Conservation (phyloP, 768 basidiomycete species). For the Rhodotorula babjevae region DNA sequence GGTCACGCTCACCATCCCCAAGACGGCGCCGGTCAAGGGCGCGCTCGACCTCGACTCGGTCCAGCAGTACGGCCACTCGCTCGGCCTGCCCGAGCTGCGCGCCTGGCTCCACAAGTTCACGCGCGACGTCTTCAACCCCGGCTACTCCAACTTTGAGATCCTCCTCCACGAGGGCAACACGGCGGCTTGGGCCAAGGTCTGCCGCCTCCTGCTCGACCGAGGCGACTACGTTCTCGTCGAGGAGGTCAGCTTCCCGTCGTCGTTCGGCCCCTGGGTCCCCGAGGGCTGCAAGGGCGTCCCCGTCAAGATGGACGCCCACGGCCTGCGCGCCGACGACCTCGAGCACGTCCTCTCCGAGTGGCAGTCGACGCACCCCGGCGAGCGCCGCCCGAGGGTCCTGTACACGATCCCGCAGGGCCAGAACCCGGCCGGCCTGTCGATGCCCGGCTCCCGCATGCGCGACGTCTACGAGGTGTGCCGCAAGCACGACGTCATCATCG, state of each 20-base stretch:
- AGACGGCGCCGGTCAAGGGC: background rate
- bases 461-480: slow-evolving; percentile 74
- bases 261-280: slow-evolving; percentile 43
- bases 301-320: slow-evolving; percentile 64
- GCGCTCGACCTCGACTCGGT: background rate
- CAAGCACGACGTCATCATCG: slow-evolving; percentile 71
- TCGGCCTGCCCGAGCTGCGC: slow-evolving; percentile 59
- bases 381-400: slow-evolving; percentile 46
- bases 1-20: background rate
- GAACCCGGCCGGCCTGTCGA: slow-evolving; percentile 73
- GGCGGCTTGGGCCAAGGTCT: slow-evolving; percentile 56
- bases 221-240: slow-evolving; percentile 53
- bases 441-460: slow-evolving; percentile 61
- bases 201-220: slow-evolving; percentile 62
- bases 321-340: slow-evolving; percentile 61
- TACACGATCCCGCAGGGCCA: slow-evolving; percentile 60
- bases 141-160: slow-evolving; percentile 58
- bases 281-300: slow-evolving; percentile 53
- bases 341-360: slow-evolving; percentile 60
- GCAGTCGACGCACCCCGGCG: slow-evolving; percentile 59
- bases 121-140: slow-evolving; percentile 52
- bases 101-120: slow-evolving; percentile 59
- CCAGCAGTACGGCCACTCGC: slow-evolving; percentile 42
- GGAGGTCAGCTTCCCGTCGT: slow-evolving; percentile 72
- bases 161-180: slow-evolving; percentile 51